Base-by-base conservation (phyloP, 805 yeast genomes). In the Saturnispora saitoi region DNA sequence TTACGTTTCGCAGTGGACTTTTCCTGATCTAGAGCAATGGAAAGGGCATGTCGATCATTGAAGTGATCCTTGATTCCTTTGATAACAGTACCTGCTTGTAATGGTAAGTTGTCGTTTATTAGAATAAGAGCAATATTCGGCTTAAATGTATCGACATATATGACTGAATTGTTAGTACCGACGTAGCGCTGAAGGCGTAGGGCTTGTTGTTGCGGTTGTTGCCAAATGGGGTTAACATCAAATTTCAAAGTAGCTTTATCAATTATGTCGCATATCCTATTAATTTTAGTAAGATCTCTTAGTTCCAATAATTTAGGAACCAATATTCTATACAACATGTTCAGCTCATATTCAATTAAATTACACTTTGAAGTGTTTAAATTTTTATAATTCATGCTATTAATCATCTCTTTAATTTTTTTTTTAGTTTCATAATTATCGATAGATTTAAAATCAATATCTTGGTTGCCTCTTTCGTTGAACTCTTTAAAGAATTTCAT, bases 401-500 rank as follows among this genome's bases (percentile, higher is more conserved):
- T 67, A n/a, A 70, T 56, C 1, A 63, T 51, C 3, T 73, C 66
- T 17, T 50, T 54, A 49, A 70, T 65, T 31, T 59, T 60, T 50
- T 67, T 68, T 37, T 54, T 60, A 5, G 51, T 31, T 47, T 77
- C 82, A 48, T 56, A 64, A 49, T 67, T 70, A 54, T 70, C 74
- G 42, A 69, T 72, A 5, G 70, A 51, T 45, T 52, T 54, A 42
- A 55, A 59, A 26, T 50, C 55, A 22, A 51, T 43, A 29, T 52
- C 48, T 29, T 48, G 31, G 32, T 49, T 52, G 11, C 70, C 71
- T 38, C 77, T 70, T 54, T 82, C 89, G 58, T 81, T 76, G 65
- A 84, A 89, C 47, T 76, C 64, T 17, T 74, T 70, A 72, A 77
- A 84, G 53, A 80, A 78, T 48, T 80, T 83, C 58, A 84, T 59